Evolutionary conservation across 2,329 filamentous ascomycete genomes (phyloP).

Genomic region (Aureobasidium mangrovei): DNA sequence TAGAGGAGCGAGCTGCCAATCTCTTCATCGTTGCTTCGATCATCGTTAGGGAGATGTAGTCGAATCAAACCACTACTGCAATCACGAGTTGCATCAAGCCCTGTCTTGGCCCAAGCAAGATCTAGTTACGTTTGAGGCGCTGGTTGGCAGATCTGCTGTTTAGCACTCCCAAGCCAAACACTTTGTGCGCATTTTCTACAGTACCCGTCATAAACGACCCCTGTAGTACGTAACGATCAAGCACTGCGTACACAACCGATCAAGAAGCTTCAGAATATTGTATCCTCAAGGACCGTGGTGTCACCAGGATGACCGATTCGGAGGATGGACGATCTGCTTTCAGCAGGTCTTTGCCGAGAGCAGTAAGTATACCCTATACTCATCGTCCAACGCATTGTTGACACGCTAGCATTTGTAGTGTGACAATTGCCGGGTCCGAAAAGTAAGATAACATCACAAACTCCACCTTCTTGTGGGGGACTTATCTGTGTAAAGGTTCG

Average conservation of each 20-base stretch:
- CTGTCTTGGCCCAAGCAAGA: background rate
- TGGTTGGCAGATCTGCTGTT: background rate
- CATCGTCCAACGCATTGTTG: background rate
- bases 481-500: slow-evolving; percentile 4
- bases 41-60: background rate
- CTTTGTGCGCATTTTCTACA: background rate
- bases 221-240: too few relatives aligned
- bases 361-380: background rate
- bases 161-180: too few relatives aligned
- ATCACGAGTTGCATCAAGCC: background rate
- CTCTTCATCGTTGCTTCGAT: background rate
- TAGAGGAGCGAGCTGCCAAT: background rate
- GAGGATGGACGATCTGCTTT: background rate
- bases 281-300: background rate
- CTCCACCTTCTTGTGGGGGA: too few relatives aligned
- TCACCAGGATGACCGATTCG: background rate
- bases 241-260: too few relatives aligned
- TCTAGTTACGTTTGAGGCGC: background rate
- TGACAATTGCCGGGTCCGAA: slow-evolving; percentile 1
- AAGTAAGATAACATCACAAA: background rate
- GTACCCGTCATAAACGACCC: background rate
- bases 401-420: background rate
- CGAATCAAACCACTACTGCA: background rate
- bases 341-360: slow-evolving; percentile 9
- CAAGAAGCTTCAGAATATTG: background rate